Conservation (phyloP, 352 stramenopile species). For the Pythium brachiatum region DNA sequence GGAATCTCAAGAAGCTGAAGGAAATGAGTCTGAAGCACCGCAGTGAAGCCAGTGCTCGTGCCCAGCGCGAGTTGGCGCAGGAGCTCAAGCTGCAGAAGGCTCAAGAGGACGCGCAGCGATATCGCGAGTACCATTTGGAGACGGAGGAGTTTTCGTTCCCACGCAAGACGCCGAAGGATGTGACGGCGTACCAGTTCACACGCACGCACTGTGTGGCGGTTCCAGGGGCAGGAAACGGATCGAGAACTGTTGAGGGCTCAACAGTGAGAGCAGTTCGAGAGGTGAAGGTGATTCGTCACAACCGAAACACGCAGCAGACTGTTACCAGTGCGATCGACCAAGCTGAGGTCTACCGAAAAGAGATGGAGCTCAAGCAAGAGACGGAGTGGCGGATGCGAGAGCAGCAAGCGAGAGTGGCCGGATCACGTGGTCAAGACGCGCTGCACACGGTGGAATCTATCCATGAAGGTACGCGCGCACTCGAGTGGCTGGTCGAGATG, state of each 20-base stretch:
- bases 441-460: slow-evolving; percentile 31
- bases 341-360: slow-evolving; percentile 36
- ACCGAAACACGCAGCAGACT: slow-evolving; percentile 32
- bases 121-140: slow-evolving; percentile 24
- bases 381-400: slow-evolving; percentile 31
- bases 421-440: slow-evolving; percentile 36
- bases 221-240: neutral
- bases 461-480: slow-evolving; percentile 36
- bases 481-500: slow-evolving; percentile 56
- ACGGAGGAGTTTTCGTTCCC: slow-evolving; percentile 47
- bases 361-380: slow-evolving; percentile 44
- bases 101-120: slow-evolving; percentile 31
- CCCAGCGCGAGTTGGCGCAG: slow-evolving; percentile 36
- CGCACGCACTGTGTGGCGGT: slow-evolving; percentile 42
- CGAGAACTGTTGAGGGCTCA: neutral
- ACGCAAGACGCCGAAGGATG: slow-evolving; percentile 36
- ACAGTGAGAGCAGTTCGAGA: neutral
- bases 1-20: slow-evolving; percentile 45
- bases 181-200: slow-evolving; percentile 52
- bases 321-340: slow-evolving; percentile 36
- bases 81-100: slow-evolving; percentile 26
- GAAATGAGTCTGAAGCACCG: slow-evolving; percentile 41
- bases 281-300: slow-evolving; percentile 61
- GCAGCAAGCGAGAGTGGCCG: slow-evolving; percentile 34
- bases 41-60: slow-evolving; percentile 36